These are phyloP conservation scores for Pascua guehoae DNA, from an alignment of 1,284 basidiomycete genomes.

Conservation along the genomic window DNA sequence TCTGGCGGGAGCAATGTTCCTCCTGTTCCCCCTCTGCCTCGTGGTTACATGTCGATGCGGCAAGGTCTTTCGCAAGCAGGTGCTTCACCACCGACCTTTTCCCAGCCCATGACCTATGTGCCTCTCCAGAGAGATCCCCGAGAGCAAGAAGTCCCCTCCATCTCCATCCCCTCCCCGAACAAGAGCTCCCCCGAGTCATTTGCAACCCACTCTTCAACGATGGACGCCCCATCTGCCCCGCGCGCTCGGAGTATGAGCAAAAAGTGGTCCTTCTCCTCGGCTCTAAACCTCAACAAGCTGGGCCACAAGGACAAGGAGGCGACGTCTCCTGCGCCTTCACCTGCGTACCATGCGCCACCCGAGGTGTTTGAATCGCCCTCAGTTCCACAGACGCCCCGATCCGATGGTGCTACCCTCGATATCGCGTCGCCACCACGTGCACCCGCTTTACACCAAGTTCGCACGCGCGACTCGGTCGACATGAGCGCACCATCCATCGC, in stretches of 20 bases:
- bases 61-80: constrained; percentile 23
- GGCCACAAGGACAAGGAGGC: constrained; percentile 28
- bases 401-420: too few species aligned
- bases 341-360: background rate
- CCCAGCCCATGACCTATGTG: constrained; percentile 12
- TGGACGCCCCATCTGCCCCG: constrained; percentile 1
- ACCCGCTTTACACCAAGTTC: too few species aligned
- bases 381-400: constrained; percentile 32
- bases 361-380: constrained; percentile 8
- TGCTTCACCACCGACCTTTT: constrained; percentile 8
- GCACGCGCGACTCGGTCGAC: background rate
- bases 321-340: background rate
- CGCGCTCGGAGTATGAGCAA: constrained; percentile 56
- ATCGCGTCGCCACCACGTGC: background rate
- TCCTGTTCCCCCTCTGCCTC: constrained; percentile 93
- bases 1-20: constrained; percentile 63
- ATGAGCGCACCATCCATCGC: background rate
- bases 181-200: constrained; percentile 10
- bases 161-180: constrained; percentile 9
- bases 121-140: background rate
- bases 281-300: constrained; percentile 71
- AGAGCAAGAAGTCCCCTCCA: background rate
- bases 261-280: constrained; percentile 94
- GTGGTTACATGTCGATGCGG: constrained; percentile 69
- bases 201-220: constrained; percentile 1